Percentiles rank a stretch among this genome's conserved stretches.
Evolutionary conservation across 176 grass and related monocot species (phyloP).

Genomic region (Aegilops tauschii): DNA sequence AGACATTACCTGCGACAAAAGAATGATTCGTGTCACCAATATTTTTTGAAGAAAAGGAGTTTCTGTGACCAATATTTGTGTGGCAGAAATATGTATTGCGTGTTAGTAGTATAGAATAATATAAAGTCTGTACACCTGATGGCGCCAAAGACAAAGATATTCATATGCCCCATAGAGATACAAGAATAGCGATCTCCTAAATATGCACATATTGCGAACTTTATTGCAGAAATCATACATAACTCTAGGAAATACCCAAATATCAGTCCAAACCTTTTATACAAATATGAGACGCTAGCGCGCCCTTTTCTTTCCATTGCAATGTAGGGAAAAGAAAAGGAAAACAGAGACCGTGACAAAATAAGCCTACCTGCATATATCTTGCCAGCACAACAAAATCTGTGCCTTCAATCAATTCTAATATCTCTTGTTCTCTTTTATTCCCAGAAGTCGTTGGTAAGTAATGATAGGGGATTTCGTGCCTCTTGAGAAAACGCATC

Average conservation of each 20-base stretch:
- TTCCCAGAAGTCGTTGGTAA: constrained; percentile 60
- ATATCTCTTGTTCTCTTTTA: constrained; percentile 79
- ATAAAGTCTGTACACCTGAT: background rate
- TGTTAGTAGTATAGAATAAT: background rate
- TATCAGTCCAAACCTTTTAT: background rate
- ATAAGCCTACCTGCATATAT: constrained; percentile 87
- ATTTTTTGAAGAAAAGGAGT: background rate
- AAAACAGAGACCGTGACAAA: background rate
- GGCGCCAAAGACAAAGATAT: background rate
- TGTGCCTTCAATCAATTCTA: constrained; percentile 66
- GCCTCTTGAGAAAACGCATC: constrained; percentile 70
- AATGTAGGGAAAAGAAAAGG: background rate
- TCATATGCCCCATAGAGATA: background rate
- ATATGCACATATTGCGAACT: background rate
- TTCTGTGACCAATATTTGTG: background rate
- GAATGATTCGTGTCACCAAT: background rate
- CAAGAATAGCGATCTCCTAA: background rate
- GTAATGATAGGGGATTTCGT: constrained; percentile 86
- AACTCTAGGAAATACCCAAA: constrained; percentile 1
- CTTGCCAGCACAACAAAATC: constrained; percentile 93
- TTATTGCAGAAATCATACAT: background rate
- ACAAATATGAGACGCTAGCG: background rate
- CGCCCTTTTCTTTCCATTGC: background rate
- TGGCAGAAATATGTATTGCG: background rate
- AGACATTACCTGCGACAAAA: constrained; percentile 59